Evolutionary conservation across 495 filamentous ascomycete species (phyloP).

Genomic region (Hypoxylon trugodes): DNA sequence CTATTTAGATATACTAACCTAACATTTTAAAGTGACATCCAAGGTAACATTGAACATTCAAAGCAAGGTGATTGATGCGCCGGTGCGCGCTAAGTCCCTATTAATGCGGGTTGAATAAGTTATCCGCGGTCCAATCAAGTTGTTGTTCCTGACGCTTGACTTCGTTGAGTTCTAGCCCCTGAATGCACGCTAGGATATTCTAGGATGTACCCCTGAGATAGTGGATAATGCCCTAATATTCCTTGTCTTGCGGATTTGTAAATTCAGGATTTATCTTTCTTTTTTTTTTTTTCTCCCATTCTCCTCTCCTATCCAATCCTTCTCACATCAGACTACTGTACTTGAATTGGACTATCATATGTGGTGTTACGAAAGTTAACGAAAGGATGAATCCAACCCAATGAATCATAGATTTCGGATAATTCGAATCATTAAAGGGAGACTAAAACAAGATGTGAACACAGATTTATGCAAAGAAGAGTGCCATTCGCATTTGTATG

Average conservation of each 20-base stretch:
- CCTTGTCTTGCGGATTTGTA: too few relatives aligned
- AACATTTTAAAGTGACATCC: too few relatives aligned
- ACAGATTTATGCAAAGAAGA: too few relatives aligned
- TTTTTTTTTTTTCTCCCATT: conserved; percentile 1
- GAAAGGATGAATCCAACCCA: too few relatives aligned
- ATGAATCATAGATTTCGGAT: neutral
- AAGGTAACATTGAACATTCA: conserved; percentile 15
- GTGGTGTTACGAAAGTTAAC: too few relatives aligned
- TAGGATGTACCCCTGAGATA: conserved; percentile 19
- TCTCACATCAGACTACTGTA: too few relatives aligned
- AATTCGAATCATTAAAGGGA: neutral
- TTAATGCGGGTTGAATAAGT: conserved; percentile 44
- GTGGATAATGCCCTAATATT: conserved; percentile 22
- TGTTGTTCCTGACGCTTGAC: conserved; percentile 58
- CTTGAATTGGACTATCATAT: too few relatives aligned
- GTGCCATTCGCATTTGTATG: neutral
- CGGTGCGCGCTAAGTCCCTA: conserved; percentile 32
- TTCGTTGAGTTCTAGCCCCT: conserved; percentile 27
- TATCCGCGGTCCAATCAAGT: conserved; percentile 58
- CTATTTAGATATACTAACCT: conserved; percentile 11
- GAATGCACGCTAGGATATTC: too few relatives aligned
- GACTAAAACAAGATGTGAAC: conserved; percentile 4
- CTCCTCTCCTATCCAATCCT: too few relatives aligned
- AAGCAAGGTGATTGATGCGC: conserved; percentile 26
- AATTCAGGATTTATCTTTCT: neutral